These are phyloP conservation scores for Phytophthora sojae DNA, from an alignment of 352 stramenopile genomes.

Conservation along the genomic window DNA sequence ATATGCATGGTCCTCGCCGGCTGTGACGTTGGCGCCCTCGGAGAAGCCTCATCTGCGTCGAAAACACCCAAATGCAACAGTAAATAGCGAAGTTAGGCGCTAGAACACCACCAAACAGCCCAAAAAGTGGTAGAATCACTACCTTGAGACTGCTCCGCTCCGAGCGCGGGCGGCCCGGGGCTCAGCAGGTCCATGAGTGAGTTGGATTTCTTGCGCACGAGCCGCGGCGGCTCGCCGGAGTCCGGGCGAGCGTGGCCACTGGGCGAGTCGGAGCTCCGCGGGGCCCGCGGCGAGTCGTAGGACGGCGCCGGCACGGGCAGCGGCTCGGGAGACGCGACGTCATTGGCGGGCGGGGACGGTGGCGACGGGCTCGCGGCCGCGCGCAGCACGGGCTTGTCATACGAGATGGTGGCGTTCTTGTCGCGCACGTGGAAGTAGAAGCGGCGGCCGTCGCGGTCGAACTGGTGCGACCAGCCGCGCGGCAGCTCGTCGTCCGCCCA, in stretches of 20 bases:
- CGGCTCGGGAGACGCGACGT: conserved; percentile 40
- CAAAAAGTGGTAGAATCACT: not conserved
- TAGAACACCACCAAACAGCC: too few species aligned
- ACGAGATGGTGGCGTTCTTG: conserved; percentile 74
- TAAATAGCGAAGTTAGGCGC: not conserved
- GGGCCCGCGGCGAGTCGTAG: conserved; percentile 35
- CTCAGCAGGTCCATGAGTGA: conserved; percentile 81
- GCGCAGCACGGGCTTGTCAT: conserved; percentile 72
- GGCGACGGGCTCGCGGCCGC: conserved; percentile 1
- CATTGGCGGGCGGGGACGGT: not conserved
- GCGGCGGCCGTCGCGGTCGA: conserved; percentile 61
- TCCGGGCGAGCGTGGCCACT: conserved; percentile 6
- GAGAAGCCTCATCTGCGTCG: conserved; percentile 28
- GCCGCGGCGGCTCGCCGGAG: conserved; percentile 20
- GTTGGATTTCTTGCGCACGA: conserved; percentile 75
- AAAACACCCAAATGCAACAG: not conserved
- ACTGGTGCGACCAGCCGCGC: conserved; percentile 82
- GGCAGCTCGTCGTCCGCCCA: conserved; percentile 87
- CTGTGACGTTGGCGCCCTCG: conserved; percentile 12
- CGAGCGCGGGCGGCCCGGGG: conserved; percentile 53
- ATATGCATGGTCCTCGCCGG: conserved; percentile 57
- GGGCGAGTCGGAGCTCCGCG: conserved; percentile 7
- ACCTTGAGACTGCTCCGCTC: conserved; percentile 45
- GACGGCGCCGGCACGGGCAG: conserved; percentile 55
- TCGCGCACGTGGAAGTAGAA: conserved; percentile 85